Percentiles rank a stretch among this genome's conserved stretches.
These are phyloP conservation scores for Plasmodium vinckei DNA, from an alignment of 169 alveolate genomes.

Conservation along the genomic window DNA sequence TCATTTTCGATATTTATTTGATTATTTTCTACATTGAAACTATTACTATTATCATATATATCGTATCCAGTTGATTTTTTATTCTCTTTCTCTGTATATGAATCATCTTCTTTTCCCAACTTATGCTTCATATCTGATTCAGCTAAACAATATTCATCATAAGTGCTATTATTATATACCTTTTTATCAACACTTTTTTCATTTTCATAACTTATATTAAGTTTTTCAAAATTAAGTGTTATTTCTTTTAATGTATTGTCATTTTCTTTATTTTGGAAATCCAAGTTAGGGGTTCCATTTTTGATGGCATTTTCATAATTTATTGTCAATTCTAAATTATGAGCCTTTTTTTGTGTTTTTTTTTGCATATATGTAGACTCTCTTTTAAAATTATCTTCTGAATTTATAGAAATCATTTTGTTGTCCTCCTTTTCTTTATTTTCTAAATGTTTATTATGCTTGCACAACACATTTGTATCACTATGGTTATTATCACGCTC, in stretches of 20 bases:
- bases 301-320: not conserved
- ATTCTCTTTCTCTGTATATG: not conserved
- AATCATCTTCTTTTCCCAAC: not conserved
- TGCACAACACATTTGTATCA: not conserved
- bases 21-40: too few relatives aligned
- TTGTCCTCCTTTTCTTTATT: not conserved
- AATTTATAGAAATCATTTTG: not conserved
- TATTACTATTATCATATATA: too few relatives aligned
- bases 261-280: not conserved
- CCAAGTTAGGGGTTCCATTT: not conserved
- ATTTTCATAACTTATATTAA: not conserved
- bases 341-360: not conserved
- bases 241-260: not conserved
- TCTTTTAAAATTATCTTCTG: not conserved
- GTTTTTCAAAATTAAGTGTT: not conserved
- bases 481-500: not conserved
- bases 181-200: not conserved
- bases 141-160: not conserved
- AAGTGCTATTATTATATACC: not conserved
- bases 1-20: conserved; percentile 28
- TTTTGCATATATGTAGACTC: conserved; percentile 12
- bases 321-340: not conserved
- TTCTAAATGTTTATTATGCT: not conserved
- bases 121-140: not conserved
- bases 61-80: not conserved